Percentiles rank a stretch among this genome's conserved stretches.
Evolutionary conservation across 495 filamentous ascomycete genomes (phyloP).

Genomic region (Massariosphaeria phaeospora): DNA sequence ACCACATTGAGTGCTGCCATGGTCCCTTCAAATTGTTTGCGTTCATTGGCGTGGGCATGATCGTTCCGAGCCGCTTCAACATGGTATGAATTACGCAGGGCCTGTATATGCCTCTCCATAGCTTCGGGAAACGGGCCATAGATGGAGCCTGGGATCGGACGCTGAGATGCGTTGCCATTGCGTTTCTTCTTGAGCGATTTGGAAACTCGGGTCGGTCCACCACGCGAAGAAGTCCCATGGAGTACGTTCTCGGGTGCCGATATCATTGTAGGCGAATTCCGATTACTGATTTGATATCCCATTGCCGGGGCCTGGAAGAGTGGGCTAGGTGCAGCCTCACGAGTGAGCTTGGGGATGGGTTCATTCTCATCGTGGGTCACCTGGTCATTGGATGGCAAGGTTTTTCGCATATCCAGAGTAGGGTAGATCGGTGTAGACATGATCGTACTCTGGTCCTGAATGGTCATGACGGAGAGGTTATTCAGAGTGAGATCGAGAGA

Average conservation of each 20-base stretch:
- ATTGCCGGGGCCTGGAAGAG: no score
- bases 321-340: no score
- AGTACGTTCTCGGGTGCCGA: neutral
- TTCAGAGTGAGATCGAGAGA: no score
- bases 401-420: no score
- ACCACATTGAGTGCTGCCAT: neutral
- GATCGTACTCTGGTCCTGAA: no score
- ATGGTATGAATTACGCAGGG: neutral
- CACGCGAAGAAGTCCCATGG: neutral
- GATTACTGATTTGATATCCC: no score
- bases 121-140: neutral
- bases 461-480: no score
- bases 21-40: neutral
- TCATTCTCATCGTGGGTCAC: no score
- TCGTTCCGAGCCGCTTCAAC: neutral
- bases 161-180: neutral
- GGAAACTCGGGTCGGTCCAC: neutral
- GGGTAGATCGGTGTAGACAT: no score
- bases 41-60: neutral
- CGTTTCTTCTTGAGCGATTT: conserved; percentile 5
- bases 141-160: no score
- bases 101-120: neutral
- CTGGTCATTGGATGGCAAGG: no score
- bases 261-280: neutral
- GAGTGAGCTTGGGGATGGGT: no score